These are phyloP conservation scores for Eucalyptus shirleyi DNA, from an alignment of 345 rosid species.

Conservation along the genomic window DNA sequence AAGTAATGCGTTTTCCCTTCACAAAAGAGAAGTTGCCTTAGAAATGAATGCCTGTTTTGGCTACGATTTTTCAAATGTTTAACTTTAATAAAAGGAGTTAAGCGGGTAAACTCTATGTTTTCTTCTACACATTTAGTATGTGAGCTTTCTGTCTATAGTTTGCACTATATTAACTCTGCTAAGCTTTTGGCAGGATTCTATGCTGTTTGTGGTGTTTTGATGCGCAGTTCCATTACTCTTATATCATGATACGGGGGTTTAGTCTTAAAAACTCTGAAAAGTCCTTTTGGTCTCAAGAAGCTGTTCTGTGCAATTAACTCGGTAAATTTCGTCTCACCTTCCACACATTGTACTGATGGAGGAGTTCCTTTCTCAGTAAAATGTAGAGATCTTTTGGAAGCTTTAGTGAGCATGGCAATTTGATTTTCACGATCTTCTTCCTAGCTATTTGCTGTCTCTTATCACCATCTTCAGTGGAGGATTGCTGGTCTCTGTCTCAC, in stretches of 20 bases:
- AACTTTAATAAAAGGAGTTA: too few relatives aligned
- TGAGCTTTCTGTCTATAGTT: conserved; percentile 1
- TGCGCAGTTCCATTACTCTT: conserved; percentile 2
- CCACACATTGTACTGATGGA: neutral
- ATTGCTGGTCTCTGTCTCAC: neutral
- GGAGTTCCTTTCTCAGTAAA: neutral
- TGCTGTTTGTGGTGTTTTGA: conserved; percentile 17
- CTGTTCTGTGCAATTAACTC: neutral
- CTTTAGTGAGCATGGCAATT: neutral
- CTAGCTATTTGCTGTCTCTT: neutral
- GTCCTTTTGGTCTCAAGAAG: conserved; percentile 19
- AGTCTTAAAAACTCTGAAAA: neutral
- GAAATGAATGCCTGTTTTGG: conserved; percentile 9
- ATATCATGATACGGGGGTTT: conserved; percentile 17
- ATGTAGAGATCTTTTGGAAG: neutral
- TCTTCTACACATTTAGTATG: too few relatives aligned
- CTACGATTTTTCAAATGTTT: neutral
- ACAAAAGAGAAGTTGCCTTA: neutral
- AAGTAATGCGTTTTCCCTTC: neutral
- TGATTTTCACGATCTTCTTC: neutral
- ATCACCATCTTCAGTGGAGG: neutral
- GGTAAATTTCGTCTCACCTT: neutral
- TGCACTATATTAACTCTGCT: conserved; percentile 10
- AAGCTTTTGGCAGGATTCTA: too few relatives aligned
- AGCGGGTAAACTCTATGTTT: too few relatives aligned